Conservation (phyloP, 768 basidiomycete genomes). For the Mycena polygramma region DNA sequence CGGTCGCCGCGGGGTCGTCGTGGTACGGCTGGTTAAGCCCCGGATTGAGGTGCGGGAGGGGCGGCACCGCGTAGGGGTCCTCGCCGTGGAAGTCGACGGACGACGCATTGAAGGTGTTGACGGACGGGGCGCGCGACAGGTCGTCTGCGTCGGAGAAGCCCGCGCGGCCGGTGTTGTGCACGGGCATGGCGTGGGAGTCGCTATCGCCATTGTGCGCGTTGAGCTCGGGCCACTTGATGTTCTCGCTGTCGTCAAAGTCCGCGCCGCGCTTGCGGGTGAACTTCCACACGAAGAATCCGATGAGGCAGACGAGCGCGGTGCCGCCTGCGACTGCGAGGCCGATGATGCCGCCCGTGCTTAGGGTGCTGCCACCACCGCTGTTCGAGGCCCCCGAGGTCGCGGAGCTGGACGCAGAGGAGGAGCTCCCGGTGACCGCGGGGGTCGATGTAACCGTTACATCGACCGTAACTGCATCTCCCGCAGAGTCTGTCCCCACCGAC, state of each 20-base stretch:
- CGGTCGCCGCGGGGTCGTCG: conserved; percentile 71
- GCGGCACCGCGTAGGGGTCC: conserved; percentile 89
- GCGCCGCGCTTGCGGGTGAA: conserved; percentile 82
- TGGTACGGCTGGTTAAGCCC: conserved; percentile 77
- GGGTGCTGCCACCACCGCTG: conserved; percentile 44
- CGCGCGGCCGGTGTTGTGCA: conserved; percentile 75
- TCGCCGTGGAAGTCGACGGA: conserved; percentile 64
- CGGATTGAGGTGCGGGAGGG: conserved; percentile 84
- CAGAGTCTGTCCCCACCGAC: conserved; percentile 35
- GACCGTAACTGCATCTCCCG: conserved; percentile 41
- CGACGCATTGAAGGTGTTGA: conserved; percentile 59
- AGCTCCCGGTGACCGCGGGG: conserved; percentile 35
- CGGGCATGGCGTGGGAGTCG: conserved; percentile 75
- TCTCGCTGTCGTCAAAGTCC: conserved; percentile 85
- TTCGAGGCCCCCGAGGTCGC: background rate
- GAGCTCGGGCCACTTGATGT: conserved; percentile 93
- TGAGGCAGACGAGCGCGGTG: conserved; percentile 76
- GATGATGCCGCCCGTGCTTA: conserved; percentile 80
- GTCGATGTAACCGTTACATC: conserved; percentile 36
- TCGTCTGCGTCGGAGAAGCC: conserved; percentile 80
- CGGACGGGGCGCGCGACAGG: conserved; percentile 65
- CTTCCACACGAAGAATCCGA: conserved; percentile 88
- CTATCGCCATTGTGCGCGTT: conserved; percentile 67
- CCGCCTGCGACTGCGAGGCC: conserved; percentile 88
- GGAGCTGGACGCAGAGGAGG: conserved; percentile 33